Base-by-base conservation (phyloP, 495 filamentous ascomycete genomes). In the Penicillium lagena region DNA sequence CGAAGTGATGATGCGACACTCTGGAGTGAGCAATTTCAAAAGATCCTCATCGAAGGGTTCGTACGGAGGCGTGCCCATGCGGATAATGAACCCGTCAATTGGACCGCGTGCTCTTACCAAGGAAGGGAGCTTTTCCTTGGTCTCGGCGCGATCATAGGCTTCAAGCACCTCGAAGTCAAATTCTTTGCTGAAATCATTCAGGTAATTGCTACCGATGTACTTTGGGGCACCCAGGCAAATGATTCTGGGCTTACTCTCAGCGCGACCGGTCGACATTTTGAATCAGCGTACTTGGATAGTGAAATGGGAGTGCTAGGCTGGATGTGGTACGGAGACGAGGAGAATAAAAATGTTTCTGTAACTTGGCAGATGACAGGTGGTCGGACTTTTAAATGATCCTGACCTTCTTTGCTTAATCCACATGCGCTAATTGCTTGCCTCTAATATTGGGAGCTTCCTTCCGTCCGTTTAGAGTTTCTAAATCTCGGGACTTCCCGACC, bases 11-110 rank as follows among this genome's bases (percentile, higher is more conserved):
- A 70, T 57, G 31, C 61, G 55, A 39, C 56, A 66, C 10, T 47
- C 27, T 0, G 58, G 60, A 2, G 45, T 12, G 4, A 70, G 46
- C 8, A 50, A 13, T 9, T 31, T 39, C 12, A 71, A 46, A 15
- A 71, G 51, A 12, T 62, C 65, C 12, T 46, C 49, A 43, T 70
- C 66, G 47, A 68, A 71, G 2, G 63, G 65, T 45, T 70, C 66
- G 33, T 61, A 70, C 9, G 66, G 62, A 10, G 43, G 44, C 0
- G 61, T 70, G 17, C 64, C 63, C 64, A 70, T 68, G 17, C 54
- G 58, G 39, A 70, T 59, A n/a, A 67, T 55, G 33, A 70, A 53
- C 9, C 55, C 66, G 38, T 63, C 56, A 37, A 60, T 57, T 2
- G 62, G 60, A 1, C 66, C 66, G 15, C 57, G 45, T 12, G 46